Conservation (phyloP, 805 yeast species). For the Candida pini region DNA sequence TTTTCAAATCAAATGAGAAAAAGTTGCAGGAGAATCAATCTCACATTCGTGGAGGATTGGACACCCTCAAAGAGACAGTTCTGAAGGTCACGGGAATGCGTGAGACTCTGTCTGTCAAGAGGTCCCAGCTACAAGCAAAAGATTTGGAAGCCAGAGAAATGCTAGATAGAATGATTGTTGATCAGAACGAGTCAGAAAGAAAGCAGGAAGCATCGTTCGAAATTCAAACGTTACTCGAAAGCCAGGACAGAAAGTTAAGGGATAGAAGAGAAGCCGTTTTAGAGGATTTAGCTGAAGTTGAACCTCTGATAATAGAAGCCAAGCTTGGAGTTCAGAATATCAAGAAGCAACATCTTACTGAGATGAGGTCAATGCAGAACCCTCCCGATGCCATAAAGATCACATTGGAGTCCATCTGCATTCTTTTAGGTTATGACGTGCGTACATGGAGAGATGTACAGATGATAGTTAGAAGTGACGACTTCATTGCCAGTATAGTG, state of each 20-base stretch:
- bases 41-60: slow-evolving; percentile 69
- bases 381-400: slow-evolving; percentile 87
- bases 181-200: slow-evolving; percentile 90
- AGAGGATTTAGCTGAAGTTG: slow-evolving; percentile 65
- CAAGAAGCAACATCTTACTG: slow-evolving; percentile 87
- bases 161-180: slow-evolving; percentile 68
- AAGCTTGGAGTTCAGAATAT: slow-evolving; percentile 86
- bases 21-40: slow-evolving; percentile 61
- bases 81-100: slow-evolving; percentile 61
- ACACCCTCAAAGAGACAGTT: slow-evolving; percentile 71
- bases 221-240: slow-evolving; percentile 62
- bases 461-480: slow-evolving; percentile 73
- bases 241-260: slow-evolving; percentile 58
- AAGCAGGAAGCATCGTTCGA: slow-evolving; percentile 79
- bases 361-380: slow-evolving; percentile 78
- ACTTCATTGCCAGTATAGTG: slow-evolving; percentile 79
- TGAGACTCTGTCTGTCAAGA: slow-evolving; percentile 47
- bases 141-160: slow-evolving; percentile 65
- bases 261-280: slow-evolving; percentile 49
- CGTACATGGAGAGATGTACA: slow-evolving; percentile 80
- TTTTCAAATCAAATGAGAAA: slow-evolving; percentile 38
- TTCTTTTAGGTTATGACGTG: slow-evolving; percentile 66
- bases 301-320: slow-evolving; percentile 82
- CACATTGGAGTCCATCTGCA: slow-evolving; percentile 84
- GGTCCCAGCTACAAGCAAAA: slow-evolving; percentile 43